A percentile compares a stretch with the other conserved stretches of the same genome.
These are phyloP conservation scores for Podospora fimiseda DNA, from an alignment of 495 filamentous ascomycete genomes.

Conservation along the genomic window DNA sequence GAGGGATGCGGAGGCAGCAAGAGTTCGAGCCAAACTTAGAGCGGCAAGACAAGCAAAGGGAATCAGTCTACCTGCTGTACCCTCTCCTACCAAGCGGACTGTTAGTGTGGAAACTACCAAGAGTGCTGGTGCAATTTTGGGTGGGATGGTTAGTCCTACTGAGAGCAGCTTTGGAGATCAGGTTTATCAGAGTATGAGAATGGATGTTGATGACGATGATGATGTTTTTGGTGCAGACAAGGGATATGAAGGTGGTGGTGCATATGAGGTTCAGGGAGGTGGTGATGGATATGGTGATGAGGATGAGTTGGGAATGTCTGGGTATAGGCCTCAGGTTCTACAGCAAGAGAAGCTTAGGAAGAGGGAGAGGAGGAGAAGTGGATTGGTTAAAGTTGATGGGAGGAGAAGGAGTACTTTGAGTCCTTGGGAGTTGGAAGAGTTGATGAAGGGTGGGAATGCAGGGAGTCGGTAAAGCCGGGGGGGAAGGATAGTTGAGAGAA, in stretches of 20 bases:
- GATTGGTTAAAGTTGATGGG: not conserved
- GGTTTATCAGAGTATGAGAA: not conserved
- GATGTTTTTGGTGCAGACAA: not conserved
- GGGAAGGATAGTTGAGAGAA: no score
- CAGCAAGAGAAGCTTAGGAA: not conserved
- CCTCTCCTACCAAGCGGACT: not conserved
- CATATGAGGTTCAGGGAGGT: not conserved
- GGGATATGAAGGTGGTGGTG: not conserved
- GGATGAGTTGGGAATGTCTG: not conserved
- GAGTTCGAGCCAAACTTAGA: conserved; percentile 49
- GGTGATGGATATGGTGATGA: not conserved
- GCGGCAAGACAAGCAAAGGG: conserved; percentile 33
- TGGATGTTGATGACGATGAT: no score
- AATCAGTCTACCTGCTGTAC: conserved; percentile 11
- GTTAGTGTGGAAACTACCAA: not conserved
- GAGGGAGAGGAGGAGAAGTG: not conserved
- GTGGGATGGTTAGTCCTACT: not conserved
- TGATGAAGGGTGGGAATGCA: not conserved
- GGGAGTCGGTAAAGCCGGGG: no score
- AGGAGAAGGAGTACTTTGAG: not conserved
- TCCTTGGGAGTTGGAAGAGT: not conserved
- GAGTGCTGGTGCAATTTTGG: not conserved
- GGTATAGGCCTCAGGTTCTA: not conserved
- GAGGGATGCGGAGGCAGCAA: conserved; percentile 49
- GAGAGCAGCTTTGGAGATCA: not conserved